Evolutionary conservation across 1,284 basidiomycete species (phyloP).

Genomic region (Dichomitus squalens): DNA sequence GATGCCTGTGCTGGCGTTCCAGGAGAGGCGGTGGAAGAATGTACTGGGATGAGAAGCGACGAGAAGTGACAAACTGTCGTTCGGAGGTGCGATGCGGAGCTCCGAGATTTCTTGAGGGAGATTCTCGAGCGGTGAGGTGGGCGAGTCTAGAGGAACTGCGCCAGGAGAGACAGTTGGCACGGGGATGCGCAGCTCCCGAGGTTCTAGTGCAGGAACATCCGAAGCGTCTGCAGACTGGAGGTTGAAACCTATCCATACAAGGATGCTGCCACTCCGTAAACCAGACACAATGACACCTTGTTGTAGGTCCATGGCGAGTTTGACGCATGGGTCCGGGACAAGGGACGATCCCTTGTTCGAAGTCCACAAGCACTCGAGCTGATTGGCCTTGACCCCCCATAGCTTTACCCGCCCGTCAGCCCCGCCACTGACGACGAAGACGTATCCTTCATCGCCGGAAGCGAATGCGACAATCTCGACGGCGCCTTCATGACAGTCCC

Average conservation of each 20-base stretch:
- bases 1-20: constrained; percentile 36
- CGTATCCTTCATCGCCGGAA: constrained; percentile 25
- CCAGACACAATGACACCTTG: constrained; percentile 52
- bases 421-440: constrained; percentile 54
- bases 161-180: constrained; percentile 17
- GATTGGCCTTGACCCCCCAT: constrained; percentile 57
- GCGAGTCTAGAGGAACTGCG: constrained; percentile 4
- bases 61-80: constrained; percentile 36
- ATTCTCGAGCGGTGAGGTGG: constrained; percentile 11
- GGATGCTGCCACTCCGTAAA: constrained; percentile 54
- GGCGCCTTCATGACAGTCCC: constrained; percentile 60
- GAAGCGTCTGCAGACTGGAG: constrained; percentile 13
- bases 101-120: constrained; percentile 18
- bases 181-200: constrained; percentile 33
- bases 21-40: constrained; percentile 47
- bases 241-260: constrained; percentile 52
- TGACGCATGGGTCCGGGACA: constrained; percentile 50
- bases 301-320: constrained; percentile 46
- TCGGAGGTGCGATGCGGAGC: constrained; percentile 28
- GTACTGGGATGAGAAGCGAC: constrained; percentile 48
- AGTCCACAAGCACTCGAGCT: constrained; percentile 60
- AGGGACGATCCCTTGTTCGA: constrained; percentile 43
- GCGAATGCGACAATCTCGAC: constrained; percentile 60
- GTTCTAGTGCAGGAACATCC: constrained; percentile 8
- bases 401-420: constrained; percentile 70